Base-by-base conservation (phyloP, 1,139 yeast species). In the Geotrichum histeridarum region DNA sequence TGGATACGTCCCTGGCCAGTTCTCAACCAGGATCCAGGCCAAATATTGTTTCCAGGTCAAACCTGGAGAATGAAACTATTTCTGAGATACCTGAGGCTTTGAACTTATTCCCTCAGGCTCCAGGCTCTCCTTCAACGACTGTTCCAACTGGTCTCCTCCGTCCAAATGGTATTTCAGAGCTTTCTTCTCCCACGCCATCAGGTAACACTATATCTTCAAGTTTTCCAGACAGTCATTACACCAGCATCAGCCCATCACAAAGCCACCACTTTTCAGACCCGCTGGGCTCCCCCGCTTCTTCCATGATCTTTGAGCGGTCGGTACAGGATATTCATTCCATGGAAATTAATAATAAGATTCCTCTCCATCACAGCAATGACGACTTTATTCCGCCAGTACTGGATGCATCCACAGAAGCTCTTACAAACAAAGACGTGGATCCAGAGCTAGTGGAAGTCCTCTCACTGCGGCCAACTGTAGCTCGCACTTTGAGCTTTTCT, bases 371-470 rank as follows among this genome's bases (percentile, higher is more conserved):
- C 60, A 74, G 79, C n/a, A 67, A 73, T 44, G 86, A 87, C 66
- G 89, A 87, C 68, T 81, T 75, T 62, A 86, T 87, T 50, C 90
- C 95, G 0, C 90, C 96, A 1, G 90, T 90, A 8, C 74, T 89
- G 64, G 95, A 87, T 64, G 91, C 91, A 8, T 79, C 91, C 30
- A 80, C 93, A 2, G 77, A 81, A 48, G 77, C 84, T 38, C 75
- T 86, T 51, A 77, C 78, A 43, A 83, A 78, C 44, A 22, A 22
- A 22, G 70, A 74, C 51, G 74, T 85, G 12, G 80, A 83, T 63
- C 75, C 85, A 59, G 85, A 83, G 63, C 78, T 80, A 57, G 81
- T 86, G 22, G 93, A 86, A 60, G 80, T 86, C 75, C 79, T 86
- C 39, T 83, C 71, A 11, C 78, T 68, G 37, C 59, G 91, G 60